Evolutionary conservation across 2,329 filamentous ascomycete species (phyloP).

Genomic region (Diplodia sapinea): DNA sequence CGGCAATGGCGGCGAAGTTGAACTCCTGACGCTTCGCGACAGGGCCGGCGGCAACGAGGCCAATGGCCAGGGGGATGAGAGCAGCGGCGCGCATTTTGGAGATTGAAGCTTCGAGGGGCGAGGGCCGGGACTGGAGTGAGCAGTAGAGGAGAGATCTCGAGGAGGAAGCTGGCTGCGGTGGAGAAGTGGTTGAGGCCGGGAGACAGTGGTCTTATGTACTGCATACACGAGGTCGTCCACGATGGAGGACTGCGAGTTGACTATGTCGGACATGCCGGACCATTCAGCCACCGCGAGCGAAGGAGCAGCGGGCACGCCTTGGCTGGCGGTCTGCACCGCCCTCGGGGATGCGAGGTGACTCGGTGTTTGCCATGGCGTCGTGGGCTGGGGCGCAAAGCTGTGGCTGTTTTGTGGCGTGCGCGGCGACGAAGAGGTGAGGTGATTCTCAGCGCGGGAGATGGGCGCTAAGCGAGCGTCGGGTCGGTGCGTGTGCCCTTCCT

Average conservation of each 20-base stretch:
- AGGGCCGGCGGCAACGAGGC: slow-evolving; percentile 26
- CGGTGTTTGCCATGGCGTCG: not conserved
- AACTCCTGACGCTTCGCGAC: slow-evolving; percentile 23
- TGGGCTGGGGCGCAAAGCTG: not conserved
- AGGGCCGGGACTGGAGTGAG: not conserved
- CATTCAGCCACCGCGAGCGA: not conserved
- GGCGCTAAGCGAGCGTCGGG: slow-evolving; percentile 7
- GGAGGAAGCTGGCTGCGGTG: slow-evolving; percentile 10
- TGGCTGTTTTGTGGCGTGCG: slow-evolving; percentile 22
- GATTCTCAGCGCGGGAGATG: slow-evolving; percentile 6
- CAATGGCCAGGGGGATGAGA: slow-evolving; percentile 25
- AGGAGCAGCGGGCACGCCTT: not conserved
- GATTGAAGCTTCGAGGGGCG: not conserved
- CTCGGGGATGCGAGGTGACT: too few species aligned
- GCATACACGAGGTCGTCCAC: not conserved
- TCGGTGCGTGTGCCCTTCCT: not conserved
- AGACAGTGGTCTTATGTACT: slow-evolving; percentile 11
- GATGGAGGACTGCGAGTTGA: not conserved
- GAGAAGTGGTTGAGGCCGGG: not conserved
- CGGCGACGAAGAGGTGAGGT: not conserved
- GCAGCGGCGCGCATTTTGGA: slow-evolving; percentile 10
- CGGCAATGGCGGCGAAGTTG: slow-evolving; percentile 12
- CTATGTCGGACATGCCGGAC: not conserved
- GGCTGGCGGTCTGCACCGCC: not conserved
- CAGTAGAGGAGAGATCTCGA: not conserved